Percentiles rank a stretch among this genome's conserved stretches.
Evolutionary conservation across 73 alveolate genomes (phyloP).

Genomic region (Blepharisma stoltei): DNA sequence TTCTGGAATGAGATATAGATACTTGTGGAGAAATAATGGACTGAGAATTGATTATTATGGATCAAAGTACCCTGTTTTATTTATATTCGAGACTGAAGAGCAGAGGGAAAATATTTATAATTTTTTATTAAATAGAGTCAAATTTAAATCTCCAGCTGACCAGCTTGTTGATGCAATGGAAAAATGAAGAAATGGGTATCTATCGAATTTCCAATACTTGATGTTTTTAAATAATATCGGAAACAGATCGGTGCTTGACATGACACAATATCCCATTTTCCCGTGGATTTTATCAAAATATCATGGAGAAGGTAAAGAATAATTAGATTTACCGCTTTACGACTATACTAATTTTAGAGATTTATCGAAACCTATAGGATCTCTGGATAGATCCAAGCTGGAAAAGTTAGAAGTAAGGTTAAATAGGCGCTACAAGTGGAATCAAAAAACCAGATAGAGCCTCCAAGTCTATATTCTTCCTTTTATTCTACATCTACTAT

Average conservation of each 20-base stretch:
- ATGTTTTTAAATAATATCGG: constrained; percentile 77
- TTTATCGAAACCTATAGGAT: constrained; percentile 77
- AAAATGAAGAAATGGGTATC: constrained; percentile 67
- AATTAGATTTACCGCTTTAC: constrained; percentile 7
- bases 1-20: constrained; percentile 3
- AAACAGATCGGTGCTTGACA: constrained; percentile 85
- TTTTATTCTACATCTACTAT: constrained; percentile 82
- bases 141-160: background rate
- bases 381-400: constrained; percentile 41
- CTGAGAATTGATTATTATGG: constrained; percentile 3
- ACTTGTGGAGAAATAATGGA: background rate
- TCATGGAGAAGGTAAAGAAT: constrained; percentile 40
- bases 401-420: constrained; percentile 35
- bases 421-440: constrained; percentile 47
- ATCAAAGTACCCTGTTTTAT: background rate
- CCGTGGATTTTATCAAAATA: constrained; percentile 91
- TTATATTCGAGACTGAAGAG: constrained; percentile 30
- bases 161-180: constrained; percentile 30
- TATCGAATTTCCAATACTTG: constrained; percentile 77
- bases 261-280: constrained; percentile 92
- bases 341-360: constrained; percentile 67
- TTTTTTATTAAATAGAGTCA: constrained; percentile 8
- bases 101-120: constrained; percentile 15
- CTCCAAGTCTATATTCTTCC: constrained; percentile 49
- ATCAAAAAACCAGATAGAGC: constrained; percentile 46